Base-by-base conservation (phyloP, 2,329 filamentous ascomycete genomes). In the Phialophora macrospora region DNA sequence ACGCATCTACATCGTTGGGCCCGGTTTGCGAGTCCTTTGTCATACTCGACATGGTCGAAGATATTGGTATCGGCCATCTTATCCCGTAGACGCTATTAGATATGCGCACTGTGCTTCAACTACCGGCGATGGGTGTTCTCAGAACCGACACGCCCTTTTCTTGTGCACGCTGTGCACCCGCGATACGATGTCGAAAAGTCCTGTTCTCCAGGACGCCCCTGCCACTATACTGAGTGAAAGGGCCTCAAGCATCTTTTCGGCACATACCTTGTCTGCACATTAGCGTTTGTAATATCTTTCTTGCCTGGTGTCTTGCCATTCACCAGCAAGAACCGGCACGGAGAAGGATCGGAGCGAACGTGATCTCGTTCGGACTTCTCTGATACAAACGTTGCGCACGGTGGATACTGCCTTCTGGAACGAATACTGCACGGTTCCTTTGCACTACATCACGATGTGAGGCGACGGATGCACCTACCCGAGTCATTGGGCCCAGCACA, bases 391-490 rank as follows among this genome's bases (percentile, higher is more conserved):
- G 61, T 54, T 30, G 51, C 24, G 44, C 56, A 46, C 34, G 22
- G 17, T 20, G 22, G 38, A 32, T 41, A 26, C 12, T 28, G 12
- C 52, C 54, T 20, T 17, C 32, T 52, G 17, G 57, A 55, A 32
- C 8, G 34, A 55, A 30, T 32, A 57, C 60, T 11, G 26, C 38
- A 56, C 57, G 14, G 30, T 24, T 60, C 20, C 41, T 55, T 62
- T 63, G 62, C 65, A 60, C 55, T 26, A 65, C 62, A 51, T 65
- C 61, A 56, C 65, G 60, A 64, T 64, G 62, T 44, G 44, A 49
- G 54, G 61, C 54, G 56, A 58, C 63, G 60, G 64, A 67, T 63
- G 67, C 67, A 69, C 59, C 62, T 69, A 64, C 64, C 67, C 67
- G 67, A 59, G 51, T 59, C 61, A 24, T 61, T 52, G 54, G 64